These are phyloP conservation scores for Orbilia ellipsospora DNA, from an alignment of 2,329 filamentous ascomycete genomes.

Conservation along the genomic window DNA sequence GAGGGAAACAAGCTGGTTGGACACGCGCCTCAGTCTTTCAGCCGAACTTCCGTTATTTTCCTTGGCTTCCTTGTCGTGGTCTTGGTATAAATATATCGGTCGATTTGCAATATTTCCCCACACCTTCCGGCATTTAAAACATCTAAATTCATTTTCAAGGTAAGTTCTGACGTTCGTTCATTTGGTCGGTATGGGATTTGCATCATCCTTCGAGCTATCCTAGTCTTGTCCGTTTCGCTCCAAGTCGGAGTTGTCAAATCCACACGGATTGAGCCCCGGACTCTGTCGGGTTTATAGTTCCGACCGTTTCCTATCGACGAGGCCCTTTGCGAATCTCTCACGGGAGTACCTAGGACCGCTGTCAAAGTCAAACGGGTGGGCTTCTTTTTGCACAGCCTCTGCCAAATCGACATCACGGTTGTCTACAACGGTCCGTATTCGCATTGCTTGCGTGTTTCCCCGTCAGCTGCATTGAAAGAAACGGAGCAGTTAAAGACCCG, in stretches of 20 bases:
- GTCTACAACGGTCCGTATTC: slow-evolving; percentile 19
- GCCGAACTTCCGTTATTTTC: slow-evolving; percentile 9
- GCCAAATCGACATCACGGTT: slow-evolving; percentile 26
- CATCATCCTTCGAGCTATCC: no score
- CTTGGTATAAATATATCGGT: neutral
- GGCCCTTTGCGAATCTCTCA: neutral
- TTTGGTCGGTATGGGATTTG: neutral
- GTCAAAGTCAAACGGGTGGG: neutral
- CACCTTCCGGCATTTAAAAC: neutral
- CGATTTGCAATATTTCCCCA: neutral
- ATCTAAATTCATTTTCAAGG: neutral
- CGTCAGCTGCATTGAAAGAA: slow-evolving; percentile 2
- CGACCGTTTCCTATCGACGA: slow-evolving; percentile 40
- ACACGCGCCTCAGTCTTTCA: slow-evolving; percentile 8
- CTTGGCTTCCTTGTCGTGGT: no score
- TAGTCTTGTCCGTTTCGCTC: no score
- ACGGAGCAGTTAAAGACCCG: slow-evolving; percentile 30
- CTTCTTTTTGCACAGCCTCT: slow-evolving; percentile 54
- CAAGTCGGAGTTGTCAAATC: no score
- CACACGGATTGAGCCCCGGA: neutral
- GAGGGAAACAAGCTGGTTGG: no score
- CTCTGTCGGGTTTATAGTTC: slow-evolving; percentile 30
- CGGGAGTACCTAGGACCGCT: neutral
- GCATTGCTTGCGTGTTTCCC: slow-evolving; percentile 26
- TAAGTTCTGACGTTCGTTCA: neutral